These are phyloP conservation scores for Phialocephala subalpina DNA, from an alignment of 2,329 filamentous ascomycete genomes.

Conservation along the genomic window DNA sequence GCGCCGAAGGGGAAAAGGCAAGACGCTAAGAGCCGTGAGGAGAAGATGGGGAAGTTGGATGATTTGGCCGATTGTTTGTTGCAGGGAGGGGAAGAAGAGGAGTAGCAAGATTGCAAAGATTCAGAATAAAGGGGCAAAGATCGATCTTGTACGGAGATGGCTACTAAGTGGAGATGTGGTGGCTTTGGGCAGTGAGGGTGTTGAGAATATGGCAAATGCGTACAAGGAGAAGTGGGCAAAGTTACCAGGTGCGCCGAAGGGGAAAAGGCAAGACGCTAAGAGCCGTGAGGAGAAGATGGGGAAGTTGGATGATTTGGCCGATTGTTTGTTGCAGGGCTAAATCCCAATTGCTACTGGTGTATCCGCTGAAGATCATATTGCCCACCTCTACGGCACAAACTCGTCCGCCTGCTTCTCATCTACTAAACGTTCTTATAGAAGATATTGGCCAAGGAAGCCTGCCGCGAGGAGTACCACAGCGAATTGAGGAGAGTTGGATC, in stretches of 20 bases:
- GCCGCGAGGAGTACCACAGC: slow-evolving; percentile 20
- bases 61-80: slow-evolving; percentile 83
- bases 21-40: slow-evolving; percentile 37
- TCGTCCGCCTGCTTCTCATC: not conserved
- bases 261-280: slow-evolving; percentile 39
- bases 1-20: slow-evolving; percentile 40
- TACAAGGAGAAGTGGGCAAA: slow-evolving; percentile 47
- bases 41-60: slow-evolving; percentile 69
- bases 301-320: slow-evolving; percentile 86
- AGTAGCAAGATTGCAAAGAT: slow-evolving; percentile 52
- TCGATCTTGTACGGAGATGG: slow-evolving; percentile 67
- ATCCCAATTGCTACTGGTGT: not conserved
- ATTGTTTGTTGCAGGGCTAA: slow-evolving; percentile 76
- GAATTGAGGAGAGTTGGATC: slow-evolving; percentile 22
- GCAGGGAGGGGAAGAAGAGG: slow-evolving; percentile 62
- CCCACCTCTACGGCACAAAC: not conserved
- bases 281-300: slow-evolving; percentile 40
- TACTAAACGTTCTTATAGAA: slow-evolving; percentile 10
- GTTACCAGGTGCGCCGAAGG: slow-evolving; percentile 38
- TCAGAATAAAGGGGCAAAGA: slow-evolving; percentile 65
- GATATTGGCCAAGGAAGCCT: slow-evolving; percentile 23
- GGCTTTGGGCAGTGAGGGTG: slow-evolving; percentile 43
- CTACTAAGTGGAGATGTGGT: slow-evolving; percentile 47
- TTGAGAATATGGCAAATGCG: slow-evolving; percentile 45
- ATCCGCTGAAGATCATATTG: not conserved